Evolutionary conservation across 306 rosid species (phyloP), one percentile per base, ranked within the genome.

Genomic region (Chamaecrista fasciculata): DNA sequence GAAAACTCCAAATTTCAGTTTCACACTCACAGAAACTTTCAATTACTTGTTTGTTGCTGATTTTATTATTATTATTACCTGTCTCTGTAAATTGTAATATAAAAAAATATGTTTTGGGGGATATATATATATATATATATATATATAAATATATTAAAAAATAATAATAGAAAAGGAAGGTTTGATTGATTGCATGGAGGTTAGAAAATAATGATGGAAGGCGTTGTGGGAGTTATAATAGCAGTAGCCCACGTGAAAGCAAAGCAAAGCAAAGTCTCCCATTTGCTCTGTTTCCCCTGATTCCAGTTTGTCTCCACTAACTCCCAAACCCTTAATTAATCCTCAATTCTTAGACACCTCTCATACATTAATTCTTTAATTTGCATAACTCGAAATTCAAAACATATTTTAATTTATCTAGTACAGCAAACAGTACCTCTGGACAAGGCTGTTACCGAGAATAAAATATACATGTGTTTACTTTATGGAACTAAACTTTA

Each of bases 241-340:
- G 64, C 73, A 67, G 51, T 76, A 70, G 53, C 55, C 82, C 92
- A 82, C 67, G 85, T 78, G 87, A 69, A 84, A 25, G 47, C 73
- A 47, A 46, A 25, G 47, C 73, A 47, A 46, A 52, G 43, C 51
- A 43, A 18, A 10, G 44, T 8, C 23, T 69, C 37, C 68, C 52
- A 33, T 61, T 66, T 76, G 68, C 69, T 51, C 64, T 62, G 77
- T 76, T 78, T 72, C 74, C 56, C 73, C 76, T 71, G 78, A 29
- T 70, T 76, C 66, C 20, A 5, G 48, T 83, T 73, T 73, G 75
- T 80, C 74, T 28, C 33, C 21, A 48, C 42, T 57, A 10, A 28
- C 42, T 40, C n/a, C 1, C 6, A 37, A 37, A 3, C n/a, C 46
- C n/a, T 40, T 40, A n/a, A n/a, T n/a, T n/a, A n/a, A n/a, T n/a